Evolutionary conservation across 139 green algal species (phyloP).

Genomic region (Raphidocelis subcapitata): DNA sequence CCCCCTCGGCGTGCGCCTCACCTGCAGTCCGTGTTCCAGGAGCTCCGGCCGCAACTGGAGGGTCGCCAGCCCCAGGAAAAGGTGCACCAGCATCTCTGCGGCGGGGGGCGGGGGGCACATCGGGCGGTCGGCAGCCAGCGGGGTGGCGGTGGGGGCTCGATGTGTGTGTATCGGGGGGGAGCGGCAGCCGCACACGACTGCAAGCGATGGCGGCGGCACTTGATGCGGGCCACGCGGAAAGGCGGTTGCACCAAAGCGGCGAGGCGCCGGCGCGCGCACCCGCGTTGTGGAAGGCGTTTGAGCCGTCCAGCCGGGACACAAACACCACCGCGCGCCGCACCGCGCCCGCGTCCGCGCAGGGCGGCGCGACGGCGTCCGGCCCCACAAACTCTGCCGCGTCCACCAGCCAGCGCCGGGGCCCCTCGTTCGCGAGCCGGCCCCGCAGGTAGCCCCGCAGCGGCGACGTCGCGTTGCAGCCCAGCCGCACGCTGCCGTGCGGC

Average conservation of each 20-base stretch:
- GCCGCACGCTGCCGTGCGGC: constrained; percentile 13
- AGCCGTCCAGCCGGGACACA: constrained; percentile 1
- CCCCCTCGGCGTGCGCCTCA: neutral
- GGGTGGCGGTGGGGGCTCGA: too few species aligned
- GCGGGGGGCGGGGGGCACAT: too few species aligned
- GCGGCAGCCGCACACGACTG: too few species aligned
- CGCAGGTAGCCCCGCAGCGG: constrained; percentile 2
- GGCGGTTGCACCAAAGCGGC: too few species aligned
- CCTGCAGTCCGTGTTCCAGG: constrained; percentile 7
- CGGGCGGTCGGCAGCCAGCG: too few species aligned
- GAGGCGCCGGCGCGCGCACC: too few species aligned
- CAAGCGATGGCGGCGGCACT: too few species aligned
- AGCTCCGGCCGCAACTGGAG: constrained; percentile 2
- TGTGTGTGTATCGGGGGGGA: too few species aligned
- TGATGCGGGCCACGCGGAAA: too few species aligned
- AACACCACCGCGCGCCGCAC: constrained; percentile 19
- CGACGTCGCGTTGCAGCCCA: constrained; percentile 4
- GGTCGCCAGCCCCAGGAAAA: constrained; percentile 21
- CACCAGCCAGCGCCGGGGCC: constrained; percentile 6
- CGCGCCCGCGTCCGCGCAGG: neutral
- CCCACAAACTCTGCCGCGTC: neutral
- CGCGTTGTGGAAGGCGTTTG: constrained; percentile 31
- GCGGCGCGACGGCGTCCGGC: neutral
- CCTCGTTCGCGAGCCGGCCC: constrained; percentile 21
- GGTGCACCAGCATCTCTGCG: neutral